phyloP scores from a whole-genome alignment of 768 basidiomycete species.

The Pleurotus ostreatus region DNA sequence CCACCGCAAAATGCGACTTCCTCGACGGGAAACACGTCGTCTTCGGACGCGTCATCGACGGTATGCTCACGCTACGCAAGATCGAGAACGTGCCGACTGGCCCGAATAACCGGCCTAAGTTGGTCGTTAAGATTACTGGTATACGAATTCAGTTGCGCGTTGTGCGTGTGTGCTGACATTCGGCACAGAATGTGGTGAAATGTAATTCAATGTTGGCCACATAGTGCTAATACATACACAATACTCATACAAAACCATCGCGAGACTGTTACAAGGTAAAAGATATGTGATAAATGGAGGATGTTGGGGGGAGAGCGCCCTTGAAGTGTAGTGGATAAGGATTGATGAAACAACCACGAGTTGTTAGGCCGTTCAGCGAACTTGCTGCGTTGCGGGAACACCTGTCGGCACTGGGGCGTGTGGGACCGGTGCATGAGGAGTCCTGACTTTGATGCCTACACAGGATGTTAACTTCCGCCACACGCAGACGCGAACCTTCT shows the following conservation, averaged over 20 bases:
- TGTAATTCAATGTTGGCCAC: constrained; percentile 29
- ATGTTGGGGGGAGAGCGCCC: no score
- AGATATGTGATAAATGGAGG: no score
- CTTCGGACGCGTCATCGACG: constrained; percentile 87
- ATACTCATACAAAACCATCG: neutral
- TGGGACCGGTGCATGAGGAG: constrained; percentile 65
- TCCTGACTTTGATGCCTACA: constrained; percentile 57
- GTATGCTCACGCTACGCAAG: constrained; percentile 93
- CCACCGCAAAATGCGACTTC: constrained; percentile 91
- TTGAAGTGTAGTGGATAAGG: no score
- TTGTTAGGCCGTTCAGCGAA: constrained; percentile 26
- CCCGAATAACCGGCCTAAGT: constrained; percentile 83
- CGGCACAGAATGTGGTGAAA: constrained; percentile 53
- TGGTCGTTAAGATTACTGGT: constrained; percentile 87
- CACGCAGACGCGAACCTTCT: neutral
- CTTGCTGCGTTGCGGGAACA: constrained; percentile 42
- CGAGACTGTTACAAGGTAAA: no score
- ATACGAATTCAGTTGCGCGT: neutral
- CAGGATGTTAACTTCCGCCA: neutral
- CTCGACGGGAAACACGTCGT: constrained; percentile 94
- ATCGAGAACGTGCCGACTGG: constrained; percentile 95
- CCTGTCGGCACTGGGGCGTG: constrained; percentile 60
- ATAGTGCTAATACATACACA: neutral
- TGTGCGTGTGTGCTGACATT: neutral
- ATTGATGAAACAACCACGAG: no score